phyloP scores from a whole-genome alignment of 208 protist genomes.

The Leishmania lainsoni region DNA sequence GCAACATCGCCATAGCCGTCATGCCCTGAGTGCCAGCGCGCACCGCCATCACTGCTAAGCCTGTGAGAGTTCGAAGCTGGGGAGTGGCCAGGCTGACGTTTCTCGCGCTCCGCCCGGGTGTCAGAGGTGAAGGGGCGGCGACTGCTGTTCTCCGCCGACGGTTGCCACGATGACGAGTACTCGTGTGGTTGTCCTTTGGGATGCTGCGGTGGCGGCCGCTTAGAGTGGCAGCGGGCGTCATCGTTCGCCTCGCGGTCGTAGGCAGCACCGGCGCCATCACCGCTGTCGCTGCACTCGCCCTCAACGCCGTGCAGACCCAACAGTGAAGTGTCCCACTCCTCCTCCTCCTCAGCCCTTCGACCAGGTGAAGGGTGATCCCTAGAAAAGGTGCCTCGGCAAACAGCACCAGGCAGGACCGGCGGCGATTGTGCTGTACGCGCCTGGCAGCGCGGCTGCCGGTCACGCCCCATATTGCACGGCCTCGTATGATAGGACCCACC shows the following conservation, averaged over 20 bases:
- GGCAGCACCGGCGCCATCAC: neutral
- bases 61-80: neutral
- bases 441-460: neutral
- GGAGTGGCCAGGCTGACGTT: neutral
- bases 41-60: neutral
- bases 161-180: neutral
- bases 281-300: neutral
- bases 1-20: neutral
- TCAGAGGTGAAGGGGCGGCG: neutral
- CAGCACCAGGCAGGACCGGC: neutral
- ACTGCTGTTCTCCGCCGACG: neutral
- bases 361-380: neutral
- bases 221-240: neutral
- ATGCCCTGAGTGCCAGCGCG: neutral
- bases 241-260: neutral
- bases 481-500: neutral
- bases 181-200: neutral
- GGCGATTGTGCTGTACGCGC: neutral
- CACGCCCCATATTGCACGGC: neutral
- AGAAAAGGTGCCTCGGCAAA: neutral
- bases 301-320: neutral
- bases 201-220: neutral
- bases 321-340: neutral
- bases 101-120: neutral
- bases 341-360: neutral